Base-by-base conservation (phyloP, 352 stramenopile genomes). In the Phytophthora macrochlamydospora region DNA sequence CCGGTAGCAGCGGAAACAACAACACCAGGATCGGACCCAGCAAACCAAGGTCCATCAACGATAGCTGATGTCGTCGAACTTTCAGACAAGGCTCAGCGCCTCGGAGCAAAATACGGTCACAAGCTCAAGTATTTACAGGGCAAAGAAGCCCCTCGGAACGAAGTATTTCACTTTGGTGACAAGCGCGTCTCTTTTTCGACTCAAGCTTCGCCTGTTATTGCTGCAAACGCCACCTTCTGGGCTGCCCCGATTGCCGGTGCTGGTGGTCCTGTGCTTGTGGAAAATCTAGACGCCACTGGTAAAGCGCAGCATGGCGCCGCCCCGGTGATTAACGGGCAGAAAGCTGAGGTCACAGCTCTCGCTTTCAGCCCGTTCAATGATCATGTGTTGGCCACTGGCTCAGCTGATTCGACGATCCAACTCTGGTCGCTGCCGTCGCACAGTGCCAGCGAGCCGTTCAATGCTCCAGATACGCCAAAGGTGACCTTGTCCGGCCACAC, bases 71-170 rank as follows among this genome's bases (percentile, higher is more conserved):
- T 65, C 0, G 59, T 78, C 9, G 67, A 78, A 50, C 58, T 91
- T 51, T 91, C 82, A 7, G 78, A 86, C 24, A 91, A 91, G 49
- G 82, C 82, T 9, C 79, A 82, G 48, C 82, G 83, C 14, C 81
- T 94, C 6, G 78, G 83, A 11, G 76, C 79, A 9, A 85, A 80
- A 45, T 89, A 93, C 55, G 83, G 83, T 0, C 80, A 94, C 72
- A 94, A 93, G 65, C 66, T 95, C 43, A 92, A 93, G 58, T 95
- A 92, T 60, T 67, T 95, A 24, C 86, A 89, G 38, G 87, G 85
- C 12, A 83, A 79, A 56, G 69, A 85, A 60, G 62, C 75, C 13
- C 63, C 75, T 11, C 87, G 87, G n/a, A 87, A 81, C 53, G 73
- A 87, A 18, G 51, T 81, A 30, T 85, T 90, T 51, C 48, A 79